A percentile compares a stretch with the other conserved stretches of the same genome.
Evolutionary conservation across 192 early-diverging fungal species (phyloP).

Genomic region (Entophlyctis luteolus): DNA sequence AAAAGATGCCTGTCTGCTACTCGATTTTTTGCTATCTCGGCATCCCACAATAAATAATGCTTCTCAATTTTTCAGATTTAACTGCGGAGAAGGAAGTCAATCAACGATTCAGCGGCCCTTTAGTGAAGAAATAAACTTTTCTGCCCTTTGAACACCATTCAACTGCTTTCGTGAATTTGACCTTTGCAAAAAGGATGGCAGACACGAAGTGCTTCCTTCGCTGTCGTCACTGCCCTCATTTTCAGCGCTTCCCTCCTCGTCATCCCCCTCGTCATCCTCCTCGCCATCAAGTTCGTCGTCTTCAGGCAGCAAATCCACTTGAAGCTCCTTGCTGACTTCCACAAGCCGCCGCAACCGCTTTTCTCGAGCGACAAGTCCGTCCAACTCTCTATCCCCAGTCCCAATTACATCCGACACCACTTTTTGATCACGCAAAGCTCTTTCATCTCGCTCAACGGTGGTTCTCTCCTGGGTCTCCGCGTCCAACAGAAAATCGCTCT

Average conservation of each 20-base stretch:
- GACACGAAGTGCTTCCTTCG: background rate
- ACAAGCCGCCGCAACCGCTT: slow-evolving; percentile 18
- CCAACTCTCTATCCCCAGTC: background rate
- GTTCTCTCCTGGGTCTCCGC: background rate
- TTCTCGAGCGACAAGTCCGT: slow-evolving; percentile 1
- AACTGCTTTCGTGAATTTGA: background rate
- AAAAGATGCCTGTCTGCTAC: too few species aligned
- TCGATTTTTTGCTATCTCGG: too few species aligned
- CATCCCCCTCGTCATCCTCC: background rate
- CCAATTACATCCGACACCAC: background rate
- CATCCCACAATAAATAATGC: too few species aligned
- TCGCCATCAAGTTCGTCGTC: slow-evolving; percentile 9
- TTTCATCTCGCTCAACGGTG: background rate
- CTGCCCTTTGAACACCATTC: slow-evolving; percentile 11
- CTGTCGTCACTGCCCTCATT: background rate
- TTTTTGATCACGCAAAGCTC: background rate
- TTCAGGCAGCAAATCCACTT: slow-evolving; percentile 21
- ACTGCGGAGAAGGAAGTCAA: too few species aligned
- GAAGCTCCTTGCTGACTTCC: slow-evolving; percentile 7
- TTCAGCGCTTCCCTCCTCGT: slow-evolving; percentile 1
- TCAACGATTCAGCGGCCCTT: too few species aligned
- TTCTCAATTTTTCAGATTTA: too few species aligned
- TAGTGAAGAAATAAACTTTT: slow-evolving; percentile 8
- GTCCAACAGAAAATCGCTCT: slow-evolving; percentile 1
- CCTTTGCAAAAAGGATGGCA: background rate